Evolutionary conservation across 2,329 filamentous ascomycete genomes (phyloP), one percentile per base, ranked within the genome.

Genomic region (Ophiosphaerella herpotricha): DNA sequence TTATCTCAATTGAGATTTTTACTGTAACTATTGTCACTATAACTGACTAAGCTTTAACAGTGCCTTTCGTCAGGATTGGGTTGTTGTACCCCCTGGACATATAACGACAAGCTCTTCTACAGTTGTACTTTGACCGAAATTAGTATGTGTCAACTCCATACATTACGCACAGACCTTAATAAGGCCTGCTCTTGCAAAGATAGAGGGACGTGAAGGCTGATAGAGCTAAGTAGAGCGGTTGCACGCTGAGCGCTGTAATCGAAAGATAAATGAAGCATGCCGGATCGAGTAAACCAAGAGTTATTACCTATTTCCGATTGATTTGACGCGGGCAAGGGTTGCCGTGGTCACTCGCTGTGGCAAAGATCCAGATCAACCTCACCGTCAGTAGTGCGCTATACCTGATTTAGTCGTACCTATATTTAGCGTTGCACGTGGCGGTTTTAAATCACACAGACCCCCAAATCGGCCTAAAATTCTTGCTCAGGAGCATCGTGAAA

Each of bases 331-430:
- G 16, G 43, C 16, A 13, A 14, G 7, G 29, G 13, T 39, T n/a
- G 24, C n/a, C 14, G 34, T 14, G 34, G 34, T 14, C 36, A 11
- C 35, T 35, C 16, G 12, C 16, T 24, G 36, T 39, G 36, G 43
- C 36, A 35, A 46, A 26, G 39, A 11, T 14, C n/a, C 16, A 26
- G 39, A 31, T 12, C 24, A 24, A 16, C 16, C 18, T 36, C 82
- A 78, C 66, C 81, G 82, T 69, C 85, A 88, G 58, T 1, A 16
- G 4, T 4, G 24, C 39, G 39, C 24, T 41, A 41, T 21, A 7
- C 23, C 23, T 14, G 31, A 39, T n/a, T 26, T n/a, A 5, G 18
- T 21, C 18, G 4, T 21, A 5, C 3, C 18, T 21, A 21, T n/a
- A 14, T 31, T 41, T 11, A n/a, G 13, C 26, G 39, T 8, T 9